These are phyloP conservation scores for Floccularia luteovirens DNA, from an alignment of 768 basidiomycete species.

Conservation along the genomic window DNA sequence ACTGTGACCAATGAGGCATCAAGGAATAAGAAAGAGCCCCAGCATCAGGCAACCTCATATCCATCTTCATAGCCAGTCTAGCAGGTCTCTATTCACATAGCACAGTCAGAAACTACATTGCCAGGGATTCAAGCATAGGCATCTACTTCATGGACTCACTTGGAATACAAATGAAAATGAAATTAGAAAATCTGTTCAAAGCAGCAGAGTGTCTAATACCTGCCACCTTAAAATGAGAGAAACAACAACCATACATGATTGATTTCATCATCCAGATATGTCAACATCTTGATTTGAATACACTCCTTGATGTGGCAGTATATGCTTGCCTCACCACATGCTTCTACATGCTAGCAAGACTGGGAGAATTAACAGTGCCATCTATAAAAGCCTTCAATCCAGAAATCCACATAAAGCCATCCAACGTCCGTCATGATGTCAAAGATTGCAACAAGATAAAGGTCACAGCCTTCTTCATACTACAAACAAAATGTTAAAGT, in stretches of 20 bases:
- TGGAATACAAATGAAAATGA: conserved; percentile 20
- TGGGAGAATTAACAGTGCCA: conserved; percentile 30
- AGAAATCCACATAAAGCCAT: conserved; percentile 16
- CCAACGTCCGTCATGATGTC: conserved; percentile 7
- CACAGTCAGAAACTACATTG: conserved; percentile 28
- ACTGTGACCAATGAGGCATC: conserved; percentile 22
- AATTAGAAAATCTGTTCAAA: conserved; percentile 17
- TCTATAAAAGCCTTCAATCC: conserved; percentile 20
- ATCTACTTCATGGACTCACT: conserved; percentile 27
- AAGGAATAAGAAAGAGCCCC: conserved; percentile 24
- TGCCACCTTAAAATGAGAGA: conserved; percentile 14
- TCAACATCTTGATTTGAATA: conserved; percentile 13
- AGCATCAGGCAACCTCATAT: conserved; percentile 12
- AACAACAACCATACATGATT: conserved; percentile 20
- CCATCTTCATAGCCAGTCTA: conserved; percentile 18
- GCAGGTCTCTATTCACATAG: conserved; percentile 22
- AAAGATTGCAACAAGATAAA: conserved; percentile 17
- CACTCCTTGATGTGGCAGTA: conserved; percentile 23
- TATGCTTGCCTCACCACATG: conserved; percentile 28
- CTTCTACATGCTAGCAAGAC: conserved; percentile 24
- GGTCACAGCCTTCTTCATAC: conserved; percentile 18
- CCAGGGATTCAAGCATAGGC: conserved; percentile 36
- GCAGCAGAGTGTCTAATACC: conserved; percentile 23
- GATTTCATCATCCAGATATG: conserved; percentile 13
- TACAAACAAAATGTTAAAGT: too few species aligned